Conservation (phyloP, 768 basidiomycete species). For the Trichaptum fuscoviolaceum region DNA sequence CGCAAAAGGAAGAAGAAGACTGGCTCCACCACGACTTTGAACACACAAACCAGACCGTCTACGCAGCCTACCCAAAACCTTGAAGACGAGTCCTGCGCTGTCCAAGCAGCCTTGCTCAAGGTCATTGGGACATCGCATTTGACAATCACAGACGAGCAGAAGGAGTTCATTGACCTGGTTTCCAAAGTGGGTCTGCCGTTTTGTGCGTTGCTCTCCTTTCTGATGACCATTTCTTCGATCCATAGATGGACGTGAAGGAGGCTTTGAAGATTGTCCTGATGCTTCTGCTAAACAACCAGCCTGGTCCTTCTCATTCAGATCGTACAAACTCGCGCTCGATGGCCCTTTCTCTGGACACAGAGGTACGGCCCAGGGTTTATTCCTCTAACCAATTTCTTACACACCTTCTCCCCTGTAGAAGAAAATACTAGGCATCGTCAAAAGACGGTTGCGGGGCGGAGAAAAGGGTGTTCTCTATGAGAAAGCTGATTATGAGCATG, state of each 20-base stretch:
- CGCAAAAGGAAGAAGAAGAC: background rate
- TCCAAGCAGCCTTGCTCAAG: background rate
- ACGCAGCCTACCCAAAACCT: too few species aligned
- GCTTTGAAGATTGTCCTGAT: background rate
- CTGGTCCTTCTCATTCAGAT: background rate
- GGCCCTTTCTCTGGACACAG: background rate
- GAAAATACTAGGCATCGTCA: background rate
- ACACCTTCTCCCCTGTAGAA: background rate
- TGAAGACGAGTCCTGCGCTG: background rate
- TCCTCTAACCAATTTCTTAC: background rate
- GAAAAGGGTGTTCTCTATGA: background rate
- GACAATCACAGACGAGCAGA: background rate
- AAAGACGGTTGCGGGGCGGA: background rate
- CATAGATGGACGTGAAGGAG: background rate
- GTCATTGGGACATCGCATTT: background rate
- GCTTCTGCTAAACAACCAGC: background rate
- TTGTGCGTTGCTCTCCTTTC: background rate
- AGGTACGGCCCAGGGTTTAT: background rate
- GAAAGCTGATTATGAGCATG: background rate
- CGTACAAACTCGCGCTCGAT: background rate
- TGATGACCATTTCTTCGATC: background rate
- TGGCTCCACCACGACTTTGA: background rate
- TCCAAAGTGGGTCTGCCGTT: background rate
- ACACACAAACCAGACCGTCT: background rate
- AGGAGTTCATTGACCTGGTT: background rate